Evolutionary conservation across 2,329 filamentous ascomycete species (phyloP).

Genomic region (Alternaria ethzedia): DNA sequence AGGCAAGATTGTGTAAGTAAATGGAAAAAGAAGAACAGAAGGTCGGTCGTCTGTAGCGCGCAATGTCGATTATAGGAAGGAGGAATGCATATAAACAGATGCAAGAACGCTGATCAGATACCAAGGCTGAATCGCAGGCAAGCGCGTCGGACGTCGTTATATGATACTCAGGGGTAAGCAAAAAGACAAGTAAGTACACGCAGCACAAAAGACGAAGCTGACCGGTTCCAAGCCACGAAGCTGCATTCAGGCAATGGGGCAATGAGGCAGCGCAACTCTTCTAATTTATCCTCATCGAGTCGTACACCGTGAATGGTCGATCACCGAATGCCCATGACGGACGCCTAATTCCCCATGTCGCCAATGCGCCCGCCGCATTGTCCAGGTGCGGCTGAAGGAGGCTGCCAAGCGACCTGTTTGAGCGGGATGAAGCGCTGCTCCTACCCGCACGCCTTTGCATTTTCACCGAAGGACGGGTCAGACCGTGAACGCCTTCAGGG

Average conservation of each 20-base stretch:
- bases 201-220: not conserved
- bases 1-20: not conserved
- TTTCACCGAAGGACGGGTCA: not conserved
- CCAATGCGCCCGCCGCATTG: slow-evolving; percentile 10
- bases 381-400: slow-evolving; percentile 17
- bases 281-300: not conserved
- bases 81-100: not conserved
- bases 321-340: slow-evolving; percentile 3
- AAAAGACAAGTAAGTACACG: slow-evolving; percentile 3
- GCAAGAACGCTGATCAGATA: slow-evolving; percentile 1
- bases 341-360: slow-evolving; percentile 1
- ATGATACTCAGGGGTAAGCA: slow-evolving; percentile 7
- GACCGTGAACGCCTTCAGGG: not conserved
- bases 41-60: not conserved
- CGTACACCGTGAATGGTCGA: slow-evolving; percentile 11
- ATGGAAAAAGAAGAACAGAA: not conserved
- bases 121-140: slow-evolving; percentile 5
- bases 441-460: not conserved
- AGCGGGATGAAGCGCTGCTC: slow-evolving; percentile 2
- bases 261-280: slow-evolving; percentile 2
- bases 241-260: not conserved
- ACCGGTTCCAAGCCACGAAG: not conserved
- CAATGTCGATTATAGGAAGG: not conserved
- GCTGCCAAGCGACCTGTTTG: slow-evolving; percentile 17
- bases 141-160: slow-evolving; percentile 1